Conservation (phyloP, 2,329 filamentous ascomycete genomes). For the Cladophialophora psammophila region DNA sequence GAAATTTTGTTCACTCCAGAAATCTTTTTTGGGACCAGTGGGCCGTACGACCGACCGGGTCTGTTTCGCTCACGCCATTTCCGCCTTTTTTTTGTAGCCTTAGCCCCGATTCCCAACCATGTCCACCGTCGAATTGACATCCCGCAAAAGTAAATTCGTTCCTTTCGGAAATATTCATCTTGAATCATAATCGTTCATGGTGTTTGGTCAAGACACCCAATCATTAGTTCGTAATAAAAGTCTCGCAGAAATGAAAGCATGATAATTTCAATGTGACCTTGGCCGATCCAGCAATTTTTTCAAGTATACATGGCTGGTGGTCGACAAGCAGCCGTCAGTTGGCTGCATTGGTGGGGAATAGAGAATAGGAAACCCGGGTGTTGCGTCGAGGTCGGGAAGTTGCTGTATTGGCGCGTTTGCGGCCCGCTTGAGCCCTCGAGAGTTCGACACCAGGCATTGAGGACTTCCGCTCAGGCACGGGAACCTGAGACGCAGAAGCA, state of each 20-base stretch:
- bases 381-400: constrained; percentile 34
- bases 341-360: constrained; percentile 46
- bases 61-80: background rate
- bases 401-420: constrained; percentile 37
- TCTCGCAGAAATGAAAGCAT: constrained; percentile 5
- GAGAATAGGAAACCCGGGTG: constrained; percentile 53
- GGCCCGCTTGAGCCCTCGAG: constrained; percentile 18
- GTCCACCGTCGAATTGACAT: background rate
- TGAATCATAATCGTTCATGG: constrained; percentile 34
- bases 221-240: constrained; percentile 34
- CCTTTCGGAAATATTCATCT: constrained; percentile 20
- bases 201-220: constrained; percentile 22
- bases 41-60: background rate
- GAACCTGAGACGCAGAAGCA: constrained; percentile 32
- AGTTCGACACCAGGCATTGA: constrained; percentile 29
- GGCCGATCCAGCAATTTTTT: background rate
- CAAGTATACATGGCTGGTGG: background rate
- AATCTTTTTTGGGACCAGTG: background rate
- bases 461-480: constrained; percentile 37
- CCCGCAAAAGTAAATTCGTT: constrained; percentile 18
- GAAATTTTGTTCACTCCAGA: background rate
- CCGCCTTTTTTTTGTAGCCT: background rate
- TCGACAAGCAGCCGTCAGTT: constrained; percentile 11
- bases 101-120: background rate
- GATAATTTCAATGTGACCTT: background rate